Conservation (phyloP, 2,329 filamentous ascomycete species). For the Leptographium flavum region DNA sequence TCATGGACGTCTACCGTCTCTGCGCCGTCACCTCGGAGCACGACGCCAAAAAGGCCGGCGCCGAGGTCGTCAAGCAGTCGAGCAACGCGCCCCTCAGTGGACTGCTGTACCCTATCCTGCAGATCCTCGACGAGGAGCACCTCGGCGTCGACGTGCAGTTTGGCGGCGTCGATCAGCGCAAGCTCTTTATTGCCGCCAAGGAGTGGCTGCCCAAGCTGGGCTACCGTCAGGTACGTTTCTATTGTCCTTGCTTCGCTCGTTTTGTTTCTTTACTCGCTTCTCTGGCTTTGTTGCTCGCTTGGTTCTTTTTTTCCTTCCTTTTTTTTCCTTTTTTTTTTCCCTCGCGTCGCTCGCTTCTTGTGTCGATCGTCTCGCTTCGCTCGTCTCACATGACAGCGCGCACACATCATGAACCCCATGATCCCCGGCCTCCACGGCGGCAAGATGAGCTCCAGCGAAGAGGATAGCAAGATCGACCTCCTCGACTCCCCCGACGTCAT, state of each 20-base stretch:
- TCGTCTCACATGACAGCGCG: no score
- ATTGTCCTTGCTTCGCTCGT: no score
- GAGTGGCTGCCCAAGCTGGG: conserved; percentile 77
- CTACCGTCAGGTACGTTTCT: conserved; percentile 43
- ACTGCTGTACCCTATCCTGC: conserved; percentile 73
- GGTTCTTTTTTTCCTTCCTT: background rate
- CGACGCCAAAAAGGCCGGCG: conserved; percentile 78
- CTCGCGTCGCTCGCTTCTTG: background rate
- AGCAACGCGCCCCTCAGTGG: conserved; percentile 61
- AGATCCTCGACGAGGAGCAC: conserved; percentile 83
- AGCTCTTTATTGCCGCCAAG: conserved; percentile 74
- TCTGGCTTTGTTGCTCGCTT: no score
- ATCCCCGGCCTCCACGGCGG: conserved; percentile 71
- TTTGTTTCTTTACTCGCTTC: no score
- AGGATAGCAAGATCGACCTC: conserved; percentile 85
- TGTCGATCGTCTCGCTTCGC: no score
- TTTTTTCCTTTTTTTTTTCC: conserved; percentile 5
- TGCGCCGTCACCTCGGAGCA: conserved; percentile 57
- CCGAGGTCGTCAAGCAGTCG: conserved; percentile 89
- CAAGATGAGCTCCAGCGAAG: conserved; percentile 73
- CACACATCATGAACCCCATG: conserved; percentile 53
- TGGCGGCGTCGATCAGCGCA: conserved; percentile 71
- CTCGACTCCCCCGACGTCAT: conserved; percentile 65
- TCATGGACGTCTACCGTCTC: conserved; percentile 79
- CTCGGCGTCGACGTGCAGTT: conserved; percentile 81